Evolutionary conservation across 257 asterid species (phyloP), one percentile per base, ranked within the genome.

Genomic region (Petunia secreta): DNA sequence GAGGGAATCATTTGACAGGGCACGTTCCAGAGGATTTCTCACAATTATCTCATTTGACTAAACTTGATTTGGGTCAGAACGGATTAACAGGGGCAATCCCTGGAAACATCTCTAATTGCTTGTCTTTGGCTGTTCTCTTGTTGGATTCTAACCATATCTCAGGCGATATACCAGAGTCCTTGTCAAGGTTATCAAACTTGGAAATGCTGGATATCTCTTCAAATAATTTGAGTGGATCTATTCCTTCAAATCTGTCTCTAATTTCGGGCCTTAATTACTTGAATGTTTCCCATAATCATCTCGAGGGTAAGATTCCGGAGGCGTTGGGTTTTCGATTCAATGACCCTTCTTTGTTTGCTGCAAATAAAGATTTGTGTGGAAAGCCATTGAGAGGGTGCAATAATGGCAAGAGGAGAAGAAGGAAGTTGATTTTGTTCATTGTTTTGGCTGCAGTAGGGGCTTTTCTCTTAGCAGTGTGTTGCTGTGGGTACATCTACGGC

Each of bases 261-360:
- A 68, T 91, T 52, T 55, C 89, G 36, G 83, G 79, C 62, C 80
- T 91, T 89, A 85, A 15, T 11, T 65, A 68, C 71, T 79, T 91
- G 78, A 90, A 91, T 50, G 87, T 91, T 78, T 91, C 97, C 0
- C 81, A 87, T 80, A 91, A 91, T 79, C 81, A 88, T 79, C 91
- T 95, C 3, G 88, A 86, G 67, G 99, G 99, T 39, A 87, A 90
- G 87, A 93, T 93, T 75, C 97, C 99, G 1, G 87, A 55, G 69
- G 77, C 89, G 0, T 79, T 95, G 78, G 91, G 91, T 52, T 85
- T 88, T 43, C 82, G 90, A 85, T 95, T 93, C 80, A 77, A 82
- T 43, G 92, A 93, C 69, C 88, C 97, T 75, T 90, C 95, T 6
- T 78, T 65, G 34, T 92, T 87, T 80, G 2, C 71, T 36, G 93